Conservation (phyloP, 352 stramenopile genomes). For the Phytopythium ostracodes region DNA sequence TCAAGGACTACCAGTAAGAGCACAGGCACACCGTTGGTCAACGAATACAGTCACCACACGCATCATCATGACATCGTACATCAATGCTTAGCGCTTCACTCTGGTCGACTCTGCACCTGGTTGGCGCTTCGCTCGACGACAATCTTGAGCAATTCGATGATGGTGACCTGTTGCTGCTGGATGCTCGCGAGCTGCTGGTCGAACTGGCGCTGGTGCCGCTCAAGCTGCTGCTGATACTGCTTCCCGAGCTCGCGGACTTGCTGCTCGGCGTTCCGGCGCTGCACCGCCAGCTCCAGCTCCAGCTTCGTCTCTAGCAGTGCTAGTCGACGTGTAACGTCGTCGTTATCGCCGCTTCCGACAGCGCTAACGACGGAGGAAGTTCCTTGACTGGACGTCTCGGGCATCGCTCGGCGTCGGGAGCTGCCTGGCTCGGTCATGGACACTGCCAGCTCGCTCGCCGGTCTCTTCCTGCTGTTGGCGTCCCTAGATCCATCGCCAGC, state of each 20-base stretch:
- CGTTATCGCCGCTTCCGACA: background rate
- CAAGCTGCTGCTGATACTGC: constrained; percentile 21
- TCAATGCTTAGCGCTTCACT: background rate
- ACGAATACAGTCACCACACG: background rate
- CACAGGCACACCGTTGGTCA: background rate
- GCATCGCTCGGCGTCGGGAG: background rate
- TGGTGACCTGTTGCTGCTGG: constrained; percentile 34
- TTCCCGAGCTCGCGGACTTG: constrained; percentile 20
- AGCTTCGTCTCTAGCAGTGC: constrained; percentile 29
- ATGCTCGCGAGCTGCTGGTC: constrained; percentile 27
- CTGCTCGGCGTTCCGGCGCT: constrained; percentile 24
- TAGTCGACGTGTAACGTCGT: constrained; percentile 12
- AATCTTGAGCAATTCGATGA: constrained; percentile 33
- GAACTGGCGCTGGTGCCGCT: constrained; percentile 25
- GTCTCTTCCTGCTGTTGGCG: background rate
- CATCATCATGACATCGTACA: background rate
- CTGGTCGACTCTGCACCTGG: background rate
- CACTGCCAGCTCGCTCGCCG: background rate
- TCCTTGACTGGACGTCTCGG: background rate
- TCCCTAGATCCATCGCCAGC: background rate
- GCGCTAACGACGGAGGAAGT: background rate
- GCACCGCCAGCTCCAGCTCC: constrained; percentile 26
- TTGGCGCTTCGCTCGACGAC: constrained; percentile 1
- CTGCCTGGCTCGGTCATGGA: background rate
- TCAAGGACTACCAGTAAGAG: constrained; percentile 46